These are phyloP conservation scores for Vigna nakashimae DNA, from an alignment of 306 rosid genomes.

Conservation along the genomic window DNA sequence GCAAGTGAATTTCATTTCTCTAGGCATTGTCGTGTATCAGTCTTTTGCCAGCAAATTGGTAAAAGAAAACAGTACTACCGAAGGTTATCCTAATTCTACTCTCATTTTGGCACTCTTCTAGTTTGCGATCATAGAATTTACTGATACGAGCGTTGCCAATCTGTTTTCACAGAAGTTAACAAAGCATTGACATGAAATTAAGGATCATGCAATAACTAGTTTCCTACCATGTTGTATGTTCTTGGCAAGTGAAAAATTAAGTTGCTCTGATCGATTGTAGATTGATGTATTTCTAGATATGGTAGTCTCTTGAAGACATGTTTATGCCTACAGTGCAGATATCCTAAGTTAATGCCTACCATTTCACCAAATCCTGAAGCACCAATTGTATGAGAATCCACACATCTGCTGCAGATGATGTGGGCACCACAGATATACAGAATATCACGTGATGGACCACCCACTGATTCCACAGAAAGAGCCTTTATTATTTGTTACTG, in stretches of 20 bases:
- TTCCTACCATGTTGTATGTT: no score
- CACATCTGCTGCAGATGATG: slow-evolving; percentile 36
- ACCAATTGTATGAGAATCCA: slow-evolving; percentile 50
- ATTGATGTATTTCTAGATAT: no score
- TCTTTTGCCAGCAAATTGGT: background rate
- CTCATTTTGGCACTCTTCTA: background rate
- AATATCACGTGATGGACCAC: slow-evolving; percentile 51
- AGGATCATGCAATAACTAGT: no score
- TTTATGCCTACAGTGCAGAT: no score
- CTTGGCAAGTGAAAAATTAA: no score
- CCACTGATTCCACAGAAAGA: slow-evolving; percentile 20
- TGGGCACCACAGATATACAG: slow-evolving; percentile 22
- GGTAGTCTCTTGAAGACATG: no score
- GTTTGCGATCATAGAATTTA: background rate
- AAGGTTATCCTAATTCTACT: background rate
- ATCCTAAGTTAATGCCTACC: no score
- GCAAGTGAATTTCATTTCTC: no score
- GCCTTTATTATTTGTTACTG: background rate
- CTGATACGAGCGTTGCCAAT: background rate
- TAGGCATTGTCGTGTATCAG: no score
- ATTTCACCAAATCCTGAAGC: slow-evolving; percentile 72
- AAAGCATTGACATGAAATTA: no score
- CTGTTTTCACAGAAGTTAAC: no score
- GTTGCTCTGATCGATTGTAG: no score
- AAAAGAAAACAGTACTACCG: background rate